Evolutionary conservation across 371 early-diverging fungal genomes (phyloP).

Genomic region (Haplosporangium sp.): DNA sequence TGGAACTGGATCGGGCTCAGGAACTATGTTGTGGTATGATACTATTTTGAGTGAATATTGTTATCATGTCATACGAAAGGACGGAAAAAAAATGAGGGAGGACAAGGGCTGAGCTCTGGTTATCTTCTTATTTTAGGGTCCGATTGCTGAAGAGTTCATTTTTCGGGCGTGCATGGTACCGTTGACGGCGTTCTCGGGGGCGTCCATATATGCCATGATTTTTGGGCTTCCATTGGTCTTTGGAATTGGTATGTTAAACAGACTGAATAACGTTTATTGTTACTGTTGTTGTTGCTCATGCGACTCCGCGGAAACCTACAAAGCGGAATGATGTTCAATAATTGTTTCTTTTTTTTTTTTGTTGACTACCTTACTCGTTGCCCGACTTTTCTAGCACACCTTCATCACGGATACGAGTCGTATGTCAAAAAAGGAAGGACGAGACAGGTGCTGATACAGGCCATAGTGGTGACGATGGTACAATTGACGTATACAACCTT

Average conservation of each 20-base stretch:
- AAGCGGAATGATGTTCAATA: too few species aligned
- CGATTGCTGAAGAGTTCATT: slow-evolving; percentile 44
- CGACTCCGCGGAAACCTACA: background rate
- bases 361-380: background rate
- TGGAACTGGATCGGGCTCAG: slow-evolving; percentile 24
- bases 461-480: slow-evolving; percentile 10
- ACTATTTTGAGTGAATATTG: too few species aligned
- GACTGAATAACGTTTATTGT: background rate
- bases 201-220: slow-evolving; percentile 14
- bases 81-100: too few species aligned
- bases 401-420: slow-evolving; percentile 40
- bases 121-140: slow-evolving; percentile 16
- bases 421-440: slow-evolving; percentile 32
- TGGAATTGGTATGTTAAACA: slow-evolving; percentile 39
- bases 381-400: slow-evolving; percentile 19
- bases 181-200: slow-evolving; percentile 28
- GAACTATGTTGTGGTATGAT: slow-evolving; percentile 39
- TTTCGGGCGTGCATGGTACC: slow-evolving; percentile 46
- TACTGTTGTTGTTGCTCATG: background rate
- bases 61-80: background rate
- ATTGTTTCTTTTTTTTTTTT: background rate
- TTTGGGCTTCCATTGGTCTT: slow-evolving; percentile 48
- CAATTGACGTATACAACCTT: slow-evolving; percentile 41
- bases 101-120: background rate
- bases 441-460: slow-evolving; percentile 24